These are phyloP conservation scores for Houttuynia cordata DNA, from an alignment of 164 flowering plant species.

Conservation along the genomic window DNA sequence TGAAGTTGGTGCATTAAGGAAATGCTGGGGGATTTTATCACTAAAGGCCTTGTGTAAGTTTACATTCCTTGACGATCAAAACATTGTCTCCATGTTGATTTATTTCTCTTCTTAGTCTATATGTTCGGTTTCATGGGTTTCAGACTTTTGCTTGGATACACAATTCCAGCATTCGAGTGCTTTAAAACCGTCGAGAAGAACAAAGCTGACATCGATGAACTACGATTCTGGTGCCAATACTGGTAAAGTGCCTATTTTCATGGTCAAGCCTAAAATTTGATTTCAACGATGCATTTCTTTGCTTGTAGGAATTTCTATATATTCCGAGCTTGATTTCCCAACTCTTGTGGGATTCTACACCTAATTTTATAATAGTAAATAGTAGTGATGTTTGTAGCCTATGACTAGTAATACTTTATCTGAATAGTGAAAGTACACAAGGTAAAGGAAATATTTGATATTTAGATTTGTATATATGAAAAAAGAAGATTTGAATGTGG, in stretches of 20 bases:
- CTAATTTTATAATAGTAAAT: no score
- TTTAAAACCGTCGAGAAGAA: slow-evolving; percentile 64
- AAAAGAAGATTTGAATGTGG: neutral
- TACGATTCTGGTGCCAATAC: slow-evolving; percentile 88
- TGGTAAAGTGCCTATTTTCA: slow-evolving; percentile 32
- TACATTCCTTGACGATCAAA: neutral
- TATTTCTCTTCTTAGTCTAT: neutral
- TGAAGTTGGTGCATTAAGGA: slow-evolving; percentile 6
- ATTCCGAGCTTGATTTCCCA: neutral
- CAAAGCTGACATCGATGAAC: slow-evolving; percentile 42
- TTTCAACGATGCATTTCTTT: neutral
- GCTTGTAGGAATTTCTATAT: neutral
- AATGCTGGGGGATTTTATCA: slow-evolving; percentile 61
- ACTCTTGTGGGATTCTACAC: neutral
- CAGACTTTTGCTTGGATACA: slow-evolving; percentile 70
- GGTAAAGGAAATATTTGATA: neutral
- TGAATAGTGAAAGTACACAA: neutral
- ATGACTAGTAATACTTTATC: no score
- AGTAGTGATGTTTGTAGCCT: neutral
- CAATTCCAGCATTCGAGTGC: slow-evolving; percentile 82
- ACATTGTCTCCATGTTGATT: neutral
- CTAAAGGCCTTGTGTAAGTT: slow-evolving; percentile 46
- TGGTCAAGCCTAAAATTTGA: neutral
- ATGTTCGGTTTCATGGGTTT: neutral
- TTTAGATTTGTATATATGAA: neutral